Evolutionary conservation across 169 alveolate genomes (phyloP).

Genomic region (Plasmodium fragile): DNA sequence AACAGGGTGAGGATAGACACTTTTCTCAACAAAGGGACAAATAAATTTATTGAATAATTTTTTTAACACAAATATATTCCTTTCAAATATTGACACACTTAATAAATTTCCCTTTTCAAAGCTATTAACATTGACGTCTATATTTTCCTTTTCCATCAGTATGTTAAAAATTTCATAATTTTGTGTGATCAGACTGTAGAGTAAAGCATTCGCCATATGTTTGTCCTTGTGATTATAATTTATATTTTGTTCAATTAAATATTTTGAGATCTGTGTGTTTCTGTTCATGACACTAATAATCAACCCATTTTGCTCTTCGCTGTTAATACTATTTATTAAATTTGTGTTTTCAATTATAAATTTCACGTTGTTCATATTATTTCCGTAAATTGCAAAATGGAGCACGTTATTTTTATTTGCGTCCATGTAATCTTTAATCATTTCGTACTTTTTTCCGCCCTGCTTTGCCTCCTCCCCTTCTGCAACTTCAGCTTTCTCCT

Average conservation of each 20-base stretch:
- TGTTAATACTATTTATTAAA: constrained; percentile 50
- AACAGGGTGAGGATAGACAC: constrained; percentile 59
- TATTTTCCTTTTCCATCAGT: constrained; percentile 48
- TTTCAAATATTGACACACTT: constrained; percentile 70
- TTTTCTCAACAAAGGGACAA: constrained; percentile 27
- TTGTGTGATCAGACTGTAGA: constrained; percentile 54
- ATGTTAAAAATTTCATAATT: constrained; percentile 46
- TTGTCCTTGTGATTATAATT: constrained; percentile 55
- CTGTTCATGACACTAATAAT: constrained; percentile 51
- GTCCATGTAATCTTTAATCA: constrained; percentile 60
- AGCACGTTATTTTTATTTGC: constrained; percentile 57
- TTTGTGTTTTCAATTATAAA: constrained; percentile 52
- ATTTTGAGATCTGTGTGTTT: constrained; percentile 40
- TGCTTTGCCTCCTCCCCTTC: neutral
- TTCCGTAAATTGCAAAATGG: constrained; percentile 74
- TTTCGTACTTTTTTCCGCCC: constrained; percentile 13
- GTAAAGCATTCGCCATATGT: constrained; percentile 24
- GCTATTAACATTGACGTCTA: constrained; percentile 61
- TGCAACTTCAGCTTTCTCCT: neutral
- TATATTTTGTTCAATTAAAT: constrained; percentile 49
- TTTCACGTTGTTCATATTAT: constrained; percentile 44
- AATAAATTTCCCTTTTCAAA: constrained; percentile 70
- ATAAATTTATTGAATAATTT: constrained; percentile 44
- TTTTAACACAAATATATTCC: constrained; percentile 37
- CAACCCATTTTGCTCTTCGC: constrained; percentile 38